Evolutionary conservation across 2,329 filamentous ascomycete genomes (phyloP), one percentile per base, ranked within the genome.

Genomic region (Dothiorella sarmentorum): DNA sequence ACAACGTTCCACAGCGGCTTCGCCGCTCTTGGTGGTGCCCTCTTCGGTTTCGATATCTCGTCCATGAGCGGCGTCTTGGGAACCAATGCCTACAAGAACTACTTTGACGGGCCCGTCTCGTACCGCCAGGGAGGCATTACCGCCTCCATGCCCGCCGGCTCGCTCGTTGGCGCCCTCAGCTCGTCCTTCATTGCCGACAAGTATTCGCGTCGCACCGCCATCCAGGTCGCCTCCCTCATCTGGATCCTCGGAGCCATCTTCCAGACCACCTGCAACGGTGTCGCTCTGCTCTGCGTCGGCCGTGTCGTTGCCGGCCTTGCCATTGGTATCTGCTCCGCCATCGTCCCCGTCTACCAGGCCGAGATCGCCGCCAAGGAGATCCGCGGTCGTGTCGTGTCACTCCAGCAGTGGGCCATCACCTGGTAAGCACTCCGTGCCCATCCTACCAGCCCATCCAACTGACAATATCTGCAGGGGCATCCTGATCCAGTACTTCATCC

Each of bases 341-440:
- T 96, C 65, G 91, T 96, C 1, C 92, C 92, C 0, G 89, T 96
- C 44, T 96, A 96, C 71, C 91, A 96, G 71, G 93, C 91, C 43
- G 92, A 96, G 71, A 96, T 96, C 17, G 73, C 74, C 2, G 72
- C 73, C 13, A 74, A 74, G 60, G 67, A 73, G 15, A 76, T 75
- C 29, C 70, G 74, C 55, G 85, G 85, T 7, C 78, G 84, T 10
- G 80, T 87, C 2, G 82, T 89, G 15, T 82, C 81, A 2, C 73
- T 87, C 3, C 85, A 89, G 65, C 86, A 89, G 68, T 87, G 85
- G 83, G 85, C 84, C 26, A 88, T 89, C 42, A 88, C 85, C 1
- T 87, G 85, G 83, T 51, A 37, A 24, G 18, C 29, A 22, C 47
- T 26, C 31, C 2, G 7, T 0, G 7, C 24, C 17, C 6, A 3